Conservation (phyloP, 768 basidiomycete genomes). For the Brasilioporus rufonigricans region DNA sequence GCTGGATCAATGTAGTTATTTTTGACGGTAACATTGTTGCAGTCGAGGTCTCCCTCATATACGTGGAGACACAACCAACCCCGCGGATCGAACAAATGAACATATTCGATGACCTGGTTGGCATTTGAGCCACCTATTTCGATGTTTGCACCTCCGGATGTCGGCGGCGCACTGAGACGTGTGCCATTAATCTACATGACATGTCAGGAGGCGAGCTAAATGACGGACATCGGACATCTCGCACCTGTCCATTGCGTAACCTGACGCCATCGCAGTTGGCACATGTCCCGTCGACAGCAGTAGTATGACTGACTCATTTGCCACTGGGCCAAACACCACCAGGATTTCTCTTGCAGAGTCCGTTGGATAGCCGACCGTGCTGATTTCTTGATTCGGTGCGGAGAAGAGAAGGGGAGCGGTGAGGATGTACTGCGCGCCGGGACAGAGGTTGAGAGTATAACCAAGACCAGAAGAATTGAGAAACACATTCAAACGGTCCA, state of each 20-base stretch:
- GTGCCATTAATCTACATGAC: constrained; percentile 66
- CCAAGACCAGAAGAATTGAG: constrained; percentile 65
- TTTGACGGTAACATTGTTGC: constrained; percentile 62
- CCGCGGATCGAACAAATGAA: constrained; percentile 72
- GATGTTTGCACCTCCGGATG: constrained; percentile 70
- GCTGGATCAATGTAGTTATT: constrained; percentile 86
- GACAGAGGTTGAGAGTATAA: constrained; percentile 68
- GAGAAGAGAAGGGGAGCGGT: constrained; percentile 65
- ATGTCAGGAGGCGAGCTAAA: neutral
- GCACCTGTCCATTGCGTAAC: constrained; percentile 75
- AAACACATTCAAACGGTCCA: constrained; percentile 62
- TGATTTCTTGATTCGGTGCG: constrained; percentile 74
- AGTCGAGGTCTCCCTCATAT: constrained; percentile 62
- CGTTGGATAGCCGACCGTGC: constrained; percentile 72
- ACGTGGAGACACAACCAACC: constrained; percentile 85
- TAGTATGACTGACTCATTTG: constrained; percentile 64
- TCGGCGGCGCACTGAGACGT: constrained; percentile 51
- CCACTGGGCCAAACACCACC: constrained; percentile 61
- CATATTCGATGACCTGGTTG: constrained; percentile 73
- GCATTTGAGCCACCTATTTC: constrained; percentile 80
- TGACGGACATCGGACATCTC: constrained; percentile 23
- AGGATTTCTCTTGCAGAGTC: constrained; percentile 66
- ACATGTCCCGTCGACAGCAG: constrained; percentile 70
- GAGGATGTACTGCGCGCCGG: constrained; percentile 57
- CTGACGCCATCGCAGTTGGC: constrained; percentile 54